These are phyloP conservation scores for Apiospora sp. DNA, from an alignment of 2,329 filamentous ascomycete species.

Conservation along the genomic window DNA sequence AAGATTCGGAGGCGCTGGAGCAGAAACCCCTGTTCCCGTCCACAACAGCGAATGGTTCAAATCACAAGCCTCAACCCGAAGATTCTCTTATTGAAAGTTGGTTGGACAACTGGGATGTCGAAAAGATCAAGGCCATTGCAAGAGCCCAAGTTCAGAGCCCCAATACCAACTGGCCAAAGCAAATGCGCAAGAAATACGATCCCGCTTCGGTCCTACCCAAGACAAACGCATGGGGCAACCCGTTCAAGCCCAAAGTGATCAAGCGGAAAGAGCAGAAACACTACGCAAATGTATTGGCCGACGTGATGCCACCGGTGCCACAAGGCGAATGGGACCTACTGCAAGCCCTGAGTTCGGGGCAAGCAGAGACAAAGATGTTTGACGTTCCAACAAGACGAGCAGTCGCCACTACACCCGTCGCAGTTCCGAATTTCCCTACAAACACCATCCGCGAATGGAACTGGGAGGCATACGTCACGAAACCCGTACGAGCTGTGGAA, in stretches of 20 bases:
- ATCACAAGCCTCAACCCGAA: background rate
- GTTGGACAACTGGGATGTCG: constrained; percentile 58
- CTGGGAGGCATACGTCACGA: constrained; percentile 53
- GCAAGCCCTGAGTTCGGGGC: constrained; percentile 53
- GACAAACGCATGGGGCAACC: constrained; percentile 59
- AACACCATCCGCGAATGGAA: constrained; percentile 37
- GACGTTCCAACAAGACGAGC: constrained; percentile 47
- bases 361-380: constrained; percentile 47
- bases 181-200: constrained; percentile 42
- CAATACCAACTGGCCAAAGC: constrained; percentile 35
- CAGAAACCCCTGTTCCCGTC: constrained; percentile 10
- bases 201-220: constrained; percentile 49
- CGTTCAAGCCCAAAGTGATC: constrained; percentile 47
- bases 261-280: constrained; percentile 55
- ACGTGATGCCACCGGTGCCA: constrained; percentile 62
- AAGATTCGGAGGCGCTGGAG: constrained; percentile 52
- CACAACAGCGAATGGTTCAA: background rate
- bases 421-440: background rate
- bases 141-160: constrained; percentile 50
- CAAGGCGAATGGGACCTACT: constrained; percentile 64
- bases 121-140: constrained; percentile 53
- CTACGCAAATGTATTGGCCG: constrained; percentile 55
- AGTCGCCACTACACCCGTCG: constrained; percentile 34
- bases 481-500: constrained; percentile 50
- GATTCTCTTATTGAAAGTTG: constrained; percentile 44